Percentiles rank a stretch among this genome's conserved stretches.
Evolutionary conservation across 805 yeast genomes (phyloP).

Genomic region (Candida silvatica): DNA sequence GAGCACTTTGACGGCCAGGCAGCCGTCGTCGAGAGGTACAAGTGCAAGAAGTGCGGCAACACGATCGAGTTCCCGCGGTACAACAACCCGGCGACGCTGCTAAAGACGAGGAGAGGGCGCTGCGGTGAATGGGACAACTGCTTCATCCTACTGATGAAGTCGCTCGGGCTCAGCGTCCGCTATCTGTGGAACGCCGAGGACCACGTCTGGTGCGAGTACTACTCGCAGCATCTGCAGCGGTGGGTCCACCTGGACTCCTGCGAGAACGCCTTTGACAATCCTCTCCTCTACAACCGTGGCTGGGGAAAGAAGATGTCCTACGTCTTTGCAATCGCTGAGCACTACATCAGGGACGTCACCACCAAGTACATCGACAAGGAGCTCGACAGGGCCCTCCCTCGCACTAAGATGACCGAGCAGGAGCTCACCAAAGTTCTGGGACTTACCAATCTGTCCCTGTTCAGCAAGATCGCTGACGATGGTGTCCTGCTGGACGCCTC

Average conservation of each 20-base stretch:
- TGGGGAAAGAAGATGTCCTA: slow-evolving; percentile 96
- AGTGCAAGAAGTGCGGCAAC: slow-evolving; percentile 43
- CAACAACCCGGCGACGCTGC: slow-evolving; percentile 53
- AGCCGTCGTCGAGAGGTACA: slow-evolving; percentile 52
- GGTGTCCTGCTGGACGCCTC: slow-evolving; percentile 29
- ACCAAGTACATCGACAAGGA: slow-evolving; percentile 45
- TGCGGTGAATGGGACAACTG: slow-evolving; percentile 97
- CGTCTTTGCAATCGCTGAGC: slow-evolving; percentile 57
- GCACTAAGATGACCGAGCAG: slow-evolving; percentile 35
- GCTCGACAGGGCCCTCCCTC: slow-evolving; percentile 32
- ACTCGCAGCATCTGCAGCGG: slow-evolving; percentile 44
- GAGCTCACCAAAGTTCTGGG: slow-evolving; percentile 28
- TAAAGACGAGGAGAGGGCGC: slow-evolving; percentile 62
- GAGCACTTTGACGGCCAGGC: slow-evolving; percentile 45
- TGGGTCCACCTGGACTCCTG: slow-evolving; percentile 93
- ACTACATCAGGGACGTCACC: slow-evolving; percentile 64
- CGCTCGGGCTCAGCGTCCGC: slow-evolving; percentile 58
- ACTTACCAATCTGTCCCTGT: slow-evolving; percentile 27
- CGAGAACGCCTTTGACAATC: slow-evolving; percentile 79
- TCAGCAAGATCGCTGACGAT: slow-evolving; percentile 20
- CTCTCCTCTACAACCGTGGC: slow-evolving; percentile 64
- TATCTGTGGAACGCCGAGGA: slow-evolving; percentile 88
- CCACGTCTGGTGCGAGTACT: slow-evolving; percentile 95
- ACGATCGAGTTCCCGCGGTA: slow-evolving; percentile 66
- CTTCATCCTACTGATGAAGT: slow-evolving; percentile 59